Conservation (phyloP, 805 yeast species). For the Nakazawaea pomicola region DNA sequence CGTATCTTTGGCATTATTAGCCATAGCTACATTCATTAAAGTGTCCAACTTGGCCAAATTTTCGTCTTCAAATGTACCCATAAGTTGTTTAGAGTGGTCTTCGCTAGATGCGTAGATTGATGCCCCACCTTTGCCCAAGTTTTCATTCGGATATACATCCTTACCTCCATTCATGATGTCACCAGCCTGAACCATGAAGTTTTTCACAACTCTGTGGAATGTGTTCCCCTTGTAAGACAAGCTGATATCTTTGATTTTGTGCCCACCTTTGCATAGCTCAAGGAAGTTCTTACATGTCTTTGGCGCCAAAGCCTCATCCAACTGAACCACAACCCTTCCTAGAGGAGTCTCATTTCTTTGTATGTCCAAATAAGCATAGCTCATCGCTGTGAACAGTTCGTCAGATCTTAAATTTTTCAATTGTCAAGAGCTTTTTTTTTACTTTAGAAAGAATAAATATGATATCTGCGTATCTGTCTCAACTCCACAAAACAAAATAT, state of each 20-base stretch:
- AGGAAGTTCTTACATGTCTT: slow-evolving; percentile 47
- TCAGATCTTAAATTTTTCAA: background rate
- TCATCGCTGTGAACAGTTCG: background rate
- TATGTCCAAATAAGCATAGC: slow-evolving; percentile 47
- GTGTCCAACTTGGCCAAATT: slow-evolving; percentile 34
- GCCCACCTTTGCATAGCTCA: slow-evolving; percentile 36
- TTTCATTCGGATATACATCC: slow-evolving; percentile 21
- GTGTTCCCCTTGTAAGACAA: slow-evolving; percentile 37
- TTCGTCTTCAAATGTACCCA: slow-evolving; percentile 50
- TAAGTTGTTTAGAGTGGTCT: slow-evolving; percentile 18
- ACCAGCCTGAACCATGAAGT: slow-evolving; percentile 70
- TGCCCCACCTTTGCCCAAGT: slow-evolving; percentile 39
- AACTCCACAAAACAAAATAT: too few relatives aligned
- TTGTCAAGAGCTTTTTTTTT: background rate
- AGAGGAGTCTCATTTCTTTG: slow-evolving; percentile 32
- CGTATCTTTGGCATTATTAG: slow-evolving; percentile 47
- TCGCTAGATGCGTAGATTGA: slow-evolving; percentile 32
- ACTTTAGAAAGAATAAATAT: too few relatives aligned
- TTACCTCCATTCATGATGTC: slow-evolving; percentile 41
- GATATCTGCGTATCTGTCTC: too few relatives aligned
- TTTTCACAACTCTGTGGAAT: slow-evolving; percentile 62
- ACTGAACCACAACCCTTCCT: slow-evolving; percentile 61
- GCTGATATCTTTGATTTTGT: slow-evolving; percentile 16
- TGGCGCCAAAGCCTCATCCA: slow-evolving; percentile 49
- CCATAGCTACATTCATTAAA: slow-evolving; percentile 55